A percentile compares a stretch with the other conserved stretches of the same genome.
phyloP scores from a whole-genome alignment of 306 rosid genomes.

The Myrica gale region DNA sequence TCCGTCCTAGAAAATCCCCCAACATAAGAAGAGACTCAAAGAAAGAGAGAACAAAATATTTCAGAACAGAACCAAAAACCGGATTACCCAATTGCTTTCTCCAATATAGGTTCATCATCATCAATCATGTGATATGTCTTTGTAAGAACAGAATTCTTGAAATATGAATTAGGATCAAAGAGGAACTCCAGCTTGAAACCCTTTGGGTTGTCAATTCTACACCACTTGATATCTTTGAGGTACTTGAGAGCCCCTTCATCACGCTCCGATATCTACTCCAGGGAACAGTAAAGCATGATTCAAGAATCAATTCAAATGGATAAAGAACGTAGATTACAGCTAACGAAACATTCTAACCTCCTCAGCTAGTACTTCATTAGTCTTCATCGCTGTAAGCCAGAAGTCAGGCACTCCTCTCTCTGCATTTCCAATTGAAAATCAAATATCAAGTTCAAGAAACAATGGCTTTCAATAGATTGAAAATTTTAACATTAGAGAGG shows the following conservation, averaged over 20 bases:
- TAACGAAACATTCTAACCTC: slow-evolving; percentile 35
- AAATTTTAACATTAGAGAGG: slow-evolving; percentile 1
- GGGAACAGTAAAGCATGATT: slow-evolving; percentile 8
- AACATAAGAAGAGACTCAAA: slow-evolving; percentile 7
- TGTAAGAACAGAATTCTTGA: slow-evolving; percentile 38
- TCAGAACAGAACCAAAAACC: slow-evolving; percentile 10
- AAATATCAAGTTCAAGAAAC: slow-evolving; percentile 25
- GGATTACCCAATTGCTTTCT: slow-evolving; percentile 48
- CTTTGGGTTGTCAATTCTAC: slow-evolving; percentile 37
- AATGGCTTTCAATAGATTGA: slow-evolving; percentile 1
- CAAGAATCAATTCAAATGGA: slow-evolving; percentile 17
- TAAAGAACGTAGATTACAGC: slow-evolving; percentile 3
- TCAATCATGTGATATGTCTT: slow-evolving; percentile 54
- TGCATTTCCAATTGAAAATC: slow-evolving; percentile 21
- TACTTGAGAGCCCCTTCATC: slow-evolving; percentile 56
- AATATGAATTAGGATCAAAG: slow-evolving; percentile 47
- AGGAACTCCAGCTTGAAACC: slow-evolving; percentile 53
- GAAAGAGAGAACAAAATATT: slow-evolving; percentile 13
- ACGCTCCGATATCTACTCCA: slow-evolving; percentile 45
- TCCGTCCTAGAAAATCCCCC: slow-evolving; percentile 32
- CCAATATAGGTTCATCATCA: slow-evolving; percentile 44
- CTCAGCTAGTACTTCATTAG: slow-evolving; percentile 39
- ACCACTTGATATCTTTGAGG: slow-evolving; percentile 51
- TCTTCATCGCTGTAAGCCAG: slow-evolving; percentile 56
- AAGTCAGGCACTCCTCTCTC: slow-evolving; percentile 56